Conservation (phyloP, 176 grass and related monocot species). For the Oryza nivara region DNA sequence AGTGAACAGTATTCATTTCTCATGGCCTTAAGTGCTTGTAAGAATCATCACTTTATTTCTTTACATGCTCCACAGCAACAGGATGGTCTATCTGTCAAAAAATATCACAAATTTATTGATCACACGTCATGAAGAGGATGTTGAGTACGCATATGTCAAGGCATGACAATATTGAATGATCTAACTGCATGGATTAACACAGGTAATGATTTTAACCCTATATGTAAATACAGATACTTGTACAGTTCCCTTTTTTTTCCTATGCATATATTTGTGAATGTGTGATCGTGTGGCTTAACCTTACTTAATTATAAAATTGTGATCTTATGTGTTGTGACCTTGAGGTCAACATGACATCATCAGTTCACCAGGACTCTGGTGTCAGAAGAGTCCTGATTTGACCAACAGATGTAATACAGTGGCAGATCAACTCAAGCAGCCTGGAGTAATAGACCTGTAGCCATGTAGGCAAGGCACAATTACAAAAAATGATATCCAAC, state of each 20-base stretch:
- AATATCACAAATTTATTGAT: constrained; percentile 33
- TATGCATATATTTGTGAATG: too few species aligned
- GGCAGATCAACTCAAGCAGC: constrained; percentile 17
- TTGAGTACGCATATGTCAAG: constrained; percentile 14
- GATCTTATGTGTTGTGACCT: neutral
- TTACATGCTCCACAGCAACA: constrained; percentile 79
- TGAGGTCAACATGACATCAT: too few species aligned
- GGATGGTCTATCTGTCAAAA: constrained; percentile 69
- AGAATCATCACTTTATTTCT: constrained; percentile 84
- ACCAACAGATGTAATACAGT: neutral
- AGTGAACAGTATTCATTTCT: neutral
- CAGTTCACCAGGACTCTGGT: too few species aligned
- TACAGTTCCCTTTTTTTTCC: too few species aligned
- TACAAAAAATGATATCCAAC: neutral
- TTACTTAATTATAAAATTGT: neutral
- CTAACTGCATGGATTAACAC: neutral
- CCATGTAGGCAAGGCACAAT: constrained; percentile 15
- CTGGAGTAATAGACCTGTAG: neutral
- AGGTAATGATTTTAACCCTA: too few species aligned
- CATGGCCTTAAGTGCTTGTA: constrained; percentile 69
- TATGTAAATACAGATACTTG: too few species aligned
- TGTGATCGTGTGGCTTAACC: neutral
- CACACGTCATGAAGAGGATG: constrained; percentile 22
- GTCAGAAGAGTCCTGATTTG: too few species aligned
- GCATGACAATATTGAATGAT: neutral